Evolutionary conservation across 2,329 filamentous ascomycete species (phyloP).

Genomic region (Chrysosporium keratinophilum): DNA sequence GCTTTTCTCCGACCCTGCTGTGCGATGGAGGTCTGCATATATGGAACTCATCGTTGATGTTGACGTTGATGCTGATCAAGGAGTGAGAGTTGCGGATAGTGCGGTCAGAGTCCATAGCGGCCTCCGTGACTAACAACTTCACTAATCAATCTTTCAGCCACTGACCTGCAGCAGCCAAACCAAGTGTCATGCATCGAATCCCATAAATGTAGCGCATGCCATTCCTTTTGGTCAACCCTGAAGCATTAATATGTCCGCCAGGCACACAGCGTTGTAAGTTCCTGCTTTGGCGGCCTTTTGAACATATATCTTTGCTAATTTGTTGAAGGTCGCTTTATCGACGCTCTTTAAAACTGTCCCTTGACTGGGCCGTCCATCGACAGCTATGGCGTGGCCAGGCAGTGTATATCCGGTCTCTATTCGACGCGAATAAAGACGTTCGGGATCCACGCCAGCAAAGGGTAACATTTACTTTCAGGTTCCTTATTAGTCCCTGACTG

Average conservation of each 20-base stretch:
- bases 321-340: constrained; percentile 62
- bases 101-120: background rate
- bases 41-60: background rate
- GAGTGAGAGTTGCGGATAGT: background rate
- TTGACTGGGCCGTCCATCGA: constrained; percentile 92
- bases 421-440: constrained; percentile 83
- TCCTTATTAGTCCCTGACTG: background rate
- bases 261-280: constrained; percentile 31
- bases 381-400: constrained; percentile 93
- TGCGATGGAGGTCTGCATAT: background rate
- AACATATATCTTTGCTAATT: background rate
- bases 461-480: constrained; percentile 43
- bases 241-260: constrained; percentile 14
- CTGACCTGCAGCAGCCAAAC: too few species aligned
- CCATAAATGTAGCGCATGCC: too few species aligned
- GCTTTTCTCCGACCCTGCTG: background rate
- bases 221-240: background rate
- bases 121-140: too few species aligned
- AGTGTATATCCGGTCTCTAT: constrained; percentile 86
- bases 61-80: background rate
- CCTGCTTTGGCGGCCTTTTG: background rate
- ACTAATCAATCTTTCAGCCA: too few species aligned
- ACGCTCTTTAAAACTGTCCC: constrained; percentile 79
- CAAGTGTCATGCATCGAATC: too few species aligned
- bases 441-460: constrained; percentile 75